Evolutionary conservation across 768 basidiomycete genomes (phyloP), one percentile per base, ranked within the genome.

Genomic region (Xanthoconium stramineum): DNA sequence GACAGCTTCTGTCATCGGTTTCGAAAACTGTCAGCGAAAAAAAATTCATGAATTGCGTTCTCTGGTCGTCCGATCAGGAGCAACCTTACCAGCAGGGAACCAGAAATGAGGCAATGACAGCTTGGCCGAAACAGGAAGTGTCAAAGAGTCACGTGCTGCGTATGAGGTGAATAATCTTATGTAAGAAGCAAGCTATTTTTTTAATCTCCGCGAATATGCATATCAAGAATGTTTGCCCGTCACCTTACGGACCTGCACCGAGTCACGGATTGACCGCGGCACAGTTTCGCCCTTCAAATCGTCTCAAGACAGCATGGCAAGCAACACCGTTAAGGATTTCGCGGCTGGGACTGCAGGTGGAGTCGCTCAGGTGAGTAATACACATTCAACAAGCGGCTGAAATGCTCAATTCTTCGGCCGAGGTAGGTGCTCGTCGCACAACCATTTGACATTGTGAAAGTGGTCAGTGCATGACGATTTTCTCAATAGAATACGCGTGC

Each of bases 401-500:
- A 50, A 55, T 30, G 28, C 19, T 45, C 24, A 56, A 50, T 45
- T 52, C 49, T 30, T 58, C 60, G 51, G 58, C 53, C 48, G 61
- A 57, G 52, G 20, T 51, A 91, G 89, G 89, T 93, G 57, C 78
- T 94, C 45, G 91, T 94, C 46, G 93, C 92, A 47, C 91, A 96
- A 72, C 94, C 94, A 13, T 98, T 98, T 72, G 94, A 98, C 72
- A 94, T 96, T 61, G 91, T 94, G 75, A 97, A 97, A 86, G 91
- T 94, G 75, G 91, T 93, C 68, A 69, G 89, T 83, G 36, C 48
- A 52, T 19, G 35, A 14, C 36, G 39, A 13, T 52, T 36, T 53
- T 8, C 29, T 49, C 40, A 20, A 19, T n/a, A 15, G 45, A 39
- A 20, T 28, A 8, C 43, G 37, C 20, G 24, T 33, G 17, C 57